These are phyloP conservation scores for Eutrema yunnanense DNA, from an alignment of 345 rosid genomes.

Conservation along the genomic window DNA sequence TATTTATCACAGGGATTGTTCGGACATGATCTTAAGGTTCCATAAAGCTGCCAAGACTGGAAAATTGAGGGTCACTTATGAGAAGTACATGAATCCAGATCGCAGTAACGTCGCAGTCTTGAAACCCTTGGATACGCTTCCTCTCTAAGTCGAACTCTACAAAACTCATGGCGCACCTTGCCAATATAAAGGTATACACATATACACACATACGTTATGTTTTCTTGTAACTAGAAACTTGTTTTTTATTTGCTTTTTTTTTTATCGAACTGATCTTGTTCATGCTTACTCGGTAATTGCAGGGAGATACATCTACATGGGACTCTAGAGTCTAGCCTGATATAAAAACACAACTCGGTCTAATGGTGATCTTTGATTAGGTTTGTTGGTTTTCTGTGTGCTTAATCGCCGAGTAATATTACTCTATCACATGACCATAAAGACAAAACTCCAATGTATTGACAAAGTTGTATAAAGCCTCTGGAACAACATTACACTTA, in stretches of 20 bases:
- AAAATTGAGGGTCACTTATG: conserved; percentile 60
- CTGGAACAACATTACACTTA: conserved; percentile 6
- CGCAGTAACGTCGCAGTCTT: conserved; percentile 50
- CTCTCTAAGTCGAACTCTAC: conserved; percentile 8
- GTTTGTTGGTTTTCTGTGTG: conserved; percentile 9
- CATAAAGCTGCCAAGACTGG: conserved; percentile 61
- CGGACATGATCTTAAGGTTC: conserved; percentile 66
- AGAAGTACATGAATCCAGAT: conserved; percentile 55
- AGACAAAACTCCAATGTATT: conserved; percentile 22
- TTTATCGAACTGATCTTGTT: neutral
- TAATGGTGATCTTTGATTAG: conserved; percentile 5
- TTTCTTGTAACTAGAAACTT: conserved; percentile 5
- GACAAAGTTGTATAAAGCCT: conserved; percentile 19
- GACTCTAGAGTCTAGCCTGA: neutral
- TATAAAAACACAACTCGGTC: neutral
- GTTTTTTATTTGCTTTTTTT: neutral
- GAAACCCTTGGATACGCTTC: conserved; percentile 47
- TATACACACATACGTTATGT: too few relatives aligned
- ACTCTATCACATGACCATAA: conserved; percentile 7
- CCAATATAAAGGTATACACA: neutral
- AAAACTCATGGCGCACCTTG: conserved; percentile 19
- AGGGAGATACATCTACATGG: conserved; percentile 18
- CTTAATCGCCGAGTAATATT: neutral
- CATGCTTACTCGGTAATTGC: conserved; percentile 3
- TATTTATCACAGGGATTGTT: conserved; percentile 58